Evolutionary conservation across 2,329 filamentous ascomycete species (phyloP).

Genomic region (Xylariaceae sp.): DNA sequence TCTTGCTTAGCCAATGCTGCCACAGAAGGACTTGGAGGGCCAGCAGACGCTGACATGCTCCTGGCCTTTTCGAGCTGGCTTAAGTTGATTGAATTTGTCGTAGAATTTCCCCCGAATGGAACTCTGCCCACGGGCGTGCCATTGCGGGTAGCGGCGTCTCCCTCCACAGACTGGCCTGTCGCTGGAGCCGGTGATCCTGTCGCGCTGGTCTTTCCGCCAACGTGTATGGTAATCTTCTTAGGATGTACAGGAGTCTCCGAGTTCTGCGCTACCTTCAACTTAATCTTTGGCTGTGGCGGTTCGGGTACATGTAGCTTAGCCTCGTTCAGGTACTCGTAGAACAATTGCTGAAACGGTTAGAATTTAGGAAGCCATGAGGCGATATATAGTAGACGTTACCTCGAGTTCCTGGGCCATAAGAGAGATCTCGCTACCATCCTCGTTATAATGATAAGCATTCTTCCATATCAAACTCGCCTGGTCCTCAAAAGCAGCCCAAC

Average conservation of each 20-base stretch:
- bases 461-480: constrained; percentile 81
- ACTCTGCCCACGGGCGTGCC: constrained; percentile 32
- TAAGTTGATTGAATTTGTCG: constrained; percentile 30
- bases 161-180: constrained; percentile 41
- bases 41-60: constrained; percentile 44
- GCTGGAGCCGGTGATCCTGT: constrained; percentile 54
- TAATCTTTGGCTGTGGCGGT: constrained; percentile 75
- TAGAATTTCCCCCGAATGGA: constrained; percentile 33
- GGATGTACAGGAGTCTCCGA: constrained; percentile 48
- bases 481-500: constrained; percentile 80
- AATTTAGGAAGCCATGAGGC: not conserved
- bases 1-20: constrained; percentile 39
- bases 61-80: constrained; percentile 44
- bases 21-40: constrained; percentile 51
- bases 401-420: constrained; percentile 77
- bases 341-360: constrained; percentile 59
- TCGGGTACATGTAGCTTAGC: constrained; percentile 74
- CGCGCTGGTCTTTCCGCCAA: constrained; percentile 61
- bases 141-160: constrained; percentile 36
- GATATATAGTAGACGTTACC: constrained; percentile 48
- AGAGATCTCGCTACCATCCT: constrained; percentile 86
- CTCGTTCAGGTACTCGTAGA: constrained; percentile 68
- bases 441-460: constrained; percentile 88
- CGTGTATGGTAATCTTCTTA: constrained; percentile 73
- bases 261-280: constrained; percentile 68